Base-by-base conservation (phyloP, 139 green algal genomes). In the Coelastrella sp. region DNA sequence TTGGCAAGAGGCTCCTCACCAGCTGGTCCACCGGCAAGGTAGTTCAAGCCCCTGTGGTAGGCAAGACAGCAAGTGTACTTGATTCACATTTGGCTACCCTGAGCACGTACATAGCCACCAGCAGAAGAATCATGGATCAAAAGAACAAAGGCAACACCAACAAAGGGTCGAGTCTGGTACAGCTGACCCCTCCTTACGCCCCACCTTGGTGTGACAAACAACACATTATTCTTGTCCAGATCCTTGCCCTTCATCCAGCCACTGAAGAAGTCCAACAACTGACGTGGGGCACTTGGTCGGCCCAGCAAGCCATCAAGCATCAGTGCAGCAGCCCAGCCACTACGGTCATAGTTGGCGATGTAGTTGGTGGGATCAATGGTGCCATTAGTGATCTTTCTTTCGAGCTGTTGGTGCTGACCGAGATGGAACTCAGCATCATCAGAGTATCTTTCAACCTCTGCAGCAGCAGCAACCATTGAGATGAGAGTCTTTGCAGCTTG, bases 311-410 rank as follows among this genome's bases (percentile, higher is more conserved):
- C 13, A 15, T 69, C 35, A 5, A 82, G 23, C 75, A 82, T 41
- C 21, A 82, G 51, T 1, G 75, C 45, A 21, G 80, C 66, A 9
- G 27, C 37, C 59, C 40, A 63, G 34, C 34, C 80, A 21, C 32
- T 71, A 45, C 79, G 79, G 66, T 86, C 66, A 37, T 79, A 86
- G 30, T 69, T 86, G 40, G 80, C 21, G 8, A 69, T 60, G 23
- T 57, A 79, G 32, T 62, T 71, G 5, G 62, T 77, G 32, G 79
- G 79, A 27, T 84, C 35, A 4, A 30, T 51, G 32, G 48, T 35
- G 23, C 34, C 11, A 8, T 32, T 13, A 6, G 30, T n/a, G 9
- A 41, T 4, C 7, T 15, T 13, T 6, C n/a, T 25, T n/a, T 84
- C 78, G 7, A 7, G n/a, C 9, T 21, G 25, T 27, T 73, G 60